Conservation (phyloP, 192 early-diverging fungal species). For the Radiomyces spectabilis region DNA sequence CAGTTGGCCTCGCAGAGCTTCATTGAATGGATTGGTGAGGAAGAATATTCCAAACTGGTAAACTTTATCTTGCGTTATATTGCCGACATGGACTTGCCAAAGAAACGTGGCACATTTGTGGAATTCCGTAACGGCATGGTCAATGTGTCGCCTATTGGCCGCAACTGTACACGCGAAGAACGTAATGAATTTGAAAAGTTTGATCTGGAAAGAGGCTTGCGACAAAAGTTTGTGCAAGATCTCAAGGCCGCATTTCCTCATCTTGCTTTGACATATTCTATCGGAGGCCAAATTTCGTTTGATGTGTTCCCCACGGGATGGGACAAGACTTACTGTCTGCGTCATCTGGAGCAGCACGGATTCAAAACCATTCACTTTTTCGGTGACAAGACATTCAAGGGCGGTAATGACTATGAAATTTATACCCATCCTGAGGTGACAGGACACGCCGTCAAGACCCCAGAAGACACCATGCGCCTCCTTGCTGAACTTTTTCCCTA, state of each 20-base stretch:
- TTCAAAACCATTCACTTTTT: slow-evolving; percentile 96
- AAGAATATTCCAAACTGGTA: slow-evolving; percentile 81
- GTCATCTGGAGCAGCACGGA: slow-evolving; percentile 77
- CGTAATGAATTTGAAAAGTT: slow-evolving; percentile 88
- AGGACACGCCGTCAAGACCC: slow-evolving; percentile 82
- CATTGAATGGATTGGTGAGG: slow-evolving; percentile 86
- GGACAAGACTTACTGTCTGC: slow-evolving; percentile 99
- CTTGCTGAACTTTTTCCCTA: slow-evolving; percentile 71
- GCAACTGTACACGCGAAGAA: slow-evolving; percentile 85
- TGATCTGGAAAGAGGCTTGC: slow-evolving; percentile 79
- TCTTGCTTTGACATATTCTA: slow-evolving; percentile 87
- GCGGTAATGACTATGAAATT: slow-evolving; percentile 99
- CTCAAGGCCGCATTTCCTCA: slow-evolving; percentile 81
- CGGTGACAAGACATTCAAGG: slow-evolving; percentile 96
- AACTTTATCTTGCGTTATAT: slow-evolving; percentile 95
- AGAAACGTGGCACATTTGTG: slow-evolving; percentile 95
- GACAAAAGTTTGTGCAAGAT: slow-evolving; percentile 77
- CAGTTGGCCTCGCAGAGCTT: slow-evolving; percentile 80
- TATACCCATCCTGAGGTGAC: slow-evolving; percentile 69
- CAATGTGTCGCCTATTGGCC: slow-evolving; percentile 95
- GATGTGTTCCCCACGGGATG: slow-evolving; percentile 98
- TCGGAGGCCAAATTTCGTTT: slow-evolving; percentile 97
- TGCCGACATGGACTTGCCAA: slow-evolving; percentile 87
- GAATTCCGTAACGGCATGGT: slow-evolving; percentile 99
- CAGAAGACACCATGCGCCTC: slow-evolving; percentile 75